Base-by-base conservation (phyloP, 2,329 filamentous ascomycete genomes). In the Penicillium sp. region DNA sequence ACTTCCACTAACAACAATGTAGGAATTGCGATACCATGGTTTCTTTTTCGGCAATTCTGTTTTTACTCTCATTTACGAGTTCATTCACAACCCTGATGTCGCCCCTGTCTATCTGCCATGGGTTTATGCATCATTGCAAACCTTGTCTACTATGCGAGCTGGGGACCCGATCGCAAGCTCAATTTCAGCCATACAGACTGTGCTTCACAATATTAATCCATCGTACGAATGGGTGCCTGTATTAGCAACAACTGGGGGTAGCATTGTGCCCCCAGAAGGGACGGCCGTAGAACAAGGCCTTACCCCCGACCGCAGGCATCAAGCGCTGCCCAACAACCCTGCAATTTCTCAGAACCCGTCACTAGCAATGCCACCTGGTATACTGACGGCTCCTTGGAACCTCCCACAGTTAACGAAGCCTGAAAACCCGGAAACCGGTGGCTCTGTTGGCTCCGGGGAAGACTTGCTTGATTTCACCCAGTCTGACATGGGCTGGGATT, bases 11-110 rank as follows among this genome's bases (percentile, higher is more conserved):
- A 44, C n/a, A 11, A 6, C 18, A 2, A 22, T 9, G 6, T 22
- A 79, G 77, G 72, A 77, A 66, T 64, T 78, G 4, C 76, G 75
- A 35, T 79, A 79, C 26, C 76, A 79, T 26, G 74, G 69, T 5
- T 79, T 76, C 46, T 79, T 79, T 47, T 64, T 79, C 10, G 70
- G 74, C 34, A 77, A 75, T 31, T 74, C 75, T 13, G 69, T 69
- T 11, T 77, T 78, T 47, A 72, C 72, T 3, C 55, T 79, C 3
- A 72, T 76, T 9, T 78, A 78, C 44, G 76, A 79, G 47, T 68
- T 79, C 45, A 66, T 79, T 18, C 75, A 78, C 32, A 72, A 75
- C 13, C 67, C 72, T 20, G 64, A 66, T 44, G 64, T 69, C 2
- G 71, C 74, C 2, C 54, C 71, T n/a, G 65, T 66, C 3, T 75